phyloP scores from a whole-genome alignment of 2,329 filamentous ascomycete species.

The Corinectria fuckeliana region DNA sequence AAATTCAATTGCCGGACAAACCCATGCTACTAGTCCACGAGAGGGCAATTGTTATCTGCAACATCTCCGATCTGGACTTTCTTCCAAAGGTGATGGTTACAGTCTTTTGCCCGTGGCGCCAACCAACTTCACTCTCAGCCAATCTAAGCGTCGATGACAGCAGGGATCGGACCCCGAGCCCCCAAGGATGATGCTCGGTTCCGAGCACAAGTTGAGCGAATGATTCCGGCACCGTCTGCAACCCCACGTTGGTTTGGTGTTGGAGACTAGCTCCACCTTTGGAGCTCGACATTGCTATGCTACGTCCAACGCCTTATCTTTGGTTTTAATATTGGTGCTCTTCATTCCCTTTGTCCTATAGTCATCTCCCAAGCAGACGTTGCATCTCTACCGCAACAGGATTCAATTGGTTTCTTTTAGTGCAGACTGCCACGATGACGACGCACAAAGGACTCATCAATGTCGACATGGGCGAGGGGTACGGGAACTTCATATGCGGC shows the following conservation, averaged over 20 bases:
- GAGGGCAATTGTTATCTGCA: too few species aligned
- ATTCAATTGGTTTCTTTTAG: neutral
- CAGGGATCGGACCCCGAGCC: neutral
- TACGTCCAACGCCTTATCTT: neutral
- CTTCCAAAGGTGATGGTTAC: too few species aligned
- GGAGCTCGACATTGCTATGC: neutral
- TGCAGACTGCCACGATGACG: slow-evolving; percentile 3
- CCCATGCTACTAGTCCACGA: too few species aligned
- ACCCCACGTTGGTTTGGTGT: neutral
- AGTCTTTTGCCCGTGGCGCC: too few species aligned
- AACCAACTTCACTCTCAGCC: neutral
- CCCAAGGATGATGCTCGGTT: slow-evolving; percentile 3
- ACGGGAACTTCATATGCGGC: slow-evolving; percentile 54
- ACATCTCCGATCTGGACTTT: too few species aligned
- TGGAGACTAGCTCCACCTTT: slow-evolving; percentile 7
- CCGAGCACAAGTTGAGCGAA: slow-evolving; percentile 1
- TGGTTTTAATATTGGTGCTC: neutral
- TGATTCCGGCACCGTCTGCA: neutral
- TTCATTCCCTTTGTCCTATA: neutral
- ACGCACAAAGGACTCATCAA: slow-evolving; percentile 44
- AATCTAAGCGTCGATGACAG: neutral
- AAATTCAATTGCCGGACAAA: too few species aligned
- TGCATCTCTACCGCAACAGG: too few species aligned
- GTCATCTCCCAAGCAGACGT: too few species aligned
- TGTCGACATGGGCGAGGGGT: slow-evolving; percentile 54